Evolutionary conservation across 306 rosid species (phyloP), one percentile per base, ranked within the genome.

Genomic region (Mimosa pudica): DNA sequence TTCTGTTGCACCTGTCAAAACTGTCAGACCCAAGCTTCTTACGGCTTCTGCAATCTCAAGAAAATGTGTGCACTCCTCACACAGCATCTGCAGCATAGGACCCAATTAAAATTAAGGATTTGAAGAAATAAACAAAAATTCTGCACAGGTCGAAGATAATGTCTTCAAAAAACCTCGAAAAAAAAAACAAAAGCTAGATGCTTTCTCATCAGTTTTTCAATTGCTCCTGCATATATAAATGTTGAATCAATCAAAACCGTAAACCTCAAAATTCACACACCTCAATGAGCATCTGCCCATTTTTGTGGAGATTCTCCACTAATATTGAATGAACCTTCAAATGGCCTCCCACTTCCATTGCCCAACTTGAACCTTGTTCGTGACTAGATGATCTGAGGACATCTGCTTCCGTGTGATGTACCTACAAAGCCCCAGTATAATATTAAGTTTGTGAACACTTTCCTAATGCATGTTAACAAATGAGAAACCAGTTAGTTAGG

Each of bases 261-360:
- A 57, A 64, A 42, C 66, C 81, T 30, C 61, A 30, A 66, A 65
- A 38, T 41, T 10, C 51, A 18, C 74, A 60, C 87, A 96, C 99
- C 99, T 96, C 98, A 65, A 96, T 91, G 84, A 93, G 93, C 94
- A 96, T 91, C 80, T 96, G 99, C 51, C 98, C 98, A 54, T 84
- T 88, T 87, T 91, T 93, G 93, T 88, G 84, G 62, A 93, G 91
- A 87, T 91, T 95, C 86, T 92, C 96, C 73, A 92, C 99, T 42
- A 95, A 80, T 83, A 95, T 90, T 32, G 98, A 95, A 85, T 93
- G 91, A 84, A 93, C 93, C 88, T 95, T 95, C 66, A 95, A 83
- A 83, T 88, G 93, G 82, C 98, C 98, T 57, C 97, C 98, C 69
- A 95, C 98, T 79, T 95, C 98, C 92, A 95, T 89, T 64, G 96